These are phyloP conservation scores for Annulohypoxylon maeteangense DNA, from an alignment of 495 filamentous ascomycete genomes.

Conservation along the genomic window DNA sequence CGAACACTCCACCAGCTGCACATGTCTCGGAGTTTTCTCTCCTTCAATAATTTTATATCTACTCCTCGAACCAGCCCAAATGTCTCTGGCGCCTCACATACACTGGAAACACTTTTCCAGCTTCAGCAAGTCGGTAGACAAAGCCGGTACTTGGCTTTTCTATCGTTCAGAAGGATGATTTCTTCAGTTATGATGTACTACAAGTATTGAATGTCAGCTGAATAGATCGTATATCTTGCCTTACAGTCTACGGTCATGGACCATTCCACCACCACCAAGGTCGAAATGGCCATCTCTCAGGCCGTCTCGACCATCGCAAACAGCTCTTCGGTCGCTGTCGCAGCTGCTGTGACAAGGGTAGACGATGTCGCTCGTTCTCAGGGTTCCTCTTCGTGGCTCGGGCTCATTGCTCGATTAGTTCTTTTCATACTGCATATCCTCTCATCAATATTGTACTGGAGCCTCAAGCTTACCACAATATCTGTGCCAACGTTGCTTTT, in stretches of 20 bases:
- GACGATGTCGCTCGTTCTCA: constrained; percentile 53
- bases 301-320: constrained; percentile 41
- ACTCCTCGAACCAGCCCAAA: constrained; percentile 31
- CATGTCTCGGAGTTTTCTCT: constrained; percentile 41
- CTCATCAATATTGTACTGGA: constrained; percentile 81
- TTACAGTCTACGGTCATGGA: constrained; percentile 35
- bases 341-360: constrained; percentile 50
- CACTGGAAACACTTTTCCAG: constrained; percentile 38
- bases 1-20: constrained; percentile 31
- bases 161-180: constrained; percentile 30
- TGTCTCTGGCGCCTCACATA: constrained; percentile 39
- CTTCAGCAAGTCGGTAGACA: constrained; percentile 27
- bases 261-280: constrained; percentile 15
- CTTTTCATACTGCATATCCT: constrained; percentile 70
- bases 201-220: background rate
- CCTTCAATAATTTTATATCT: constrained; percentile 23
- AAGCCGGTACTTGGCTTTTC: constrained; percentile 11
- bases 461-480: constrained; percentile 86
- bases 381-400: constrained; percentile 59
- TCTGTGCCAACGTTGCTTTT: constrained; percentile 91
- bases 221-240: constrained; percentile 3
- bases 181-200: constrained; percentile 23
- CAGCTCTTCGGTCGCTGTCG: constrained; percentile 36
- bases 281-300: constrained; percentile 35
- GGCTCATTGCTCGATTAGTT: constrained; percentile 56